Percentiles rank a stretch among this genome's conserved stretches.
phyloP scores from a whole-genome alignment of 1,284 basidiomycete genomes.

The Paramarasmius palmivorus region DNA sequence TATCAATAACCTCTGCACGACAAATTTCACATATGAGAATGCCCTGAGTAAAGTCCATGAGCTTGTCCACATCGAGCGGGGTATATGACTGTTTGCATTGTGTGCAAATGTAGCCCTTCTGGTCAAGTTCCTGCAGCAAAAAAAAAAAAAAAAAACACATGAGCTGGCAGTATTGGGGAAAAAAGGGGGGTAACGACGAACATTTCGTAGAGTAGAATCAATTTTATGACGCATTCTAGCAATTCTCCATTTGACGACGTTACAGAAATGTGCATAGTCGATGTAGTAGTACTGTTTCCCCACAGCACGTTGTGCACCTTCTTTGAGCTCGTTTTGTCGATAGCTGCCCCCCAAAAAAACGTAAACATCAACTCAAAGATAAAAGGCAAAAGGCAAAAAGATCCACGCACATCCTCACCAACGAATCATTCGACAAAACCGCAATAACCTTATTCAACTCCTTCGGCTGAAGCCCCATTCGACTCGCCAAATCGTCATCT shows the following conservation, averaged over 20 bases:
- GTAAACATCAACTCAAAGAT: too few relatives aligned
- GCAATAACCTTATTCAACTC: constrained; percentile 93
- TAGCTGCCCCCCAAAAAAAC: constrained; percentile 66
- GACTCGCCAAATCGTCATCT: constrained; percentile 88
- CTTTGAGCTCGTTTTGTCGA: constrained; percentile 84
- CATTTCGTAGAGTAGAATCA: constrained; percentile 85
- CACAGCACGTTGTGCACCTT: constrained; percentile 78
- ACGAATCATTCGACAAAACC: constrained; percentile 80
- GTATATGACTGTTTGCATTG: constrained; percentile 86
- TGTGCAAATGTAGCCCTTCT: constrained; percentile 95
- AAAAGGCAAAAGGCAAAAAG: background rate
- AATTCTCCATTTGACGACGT: constrained; percentile 97
- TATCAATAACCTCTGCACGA: constrained; percentile 82
- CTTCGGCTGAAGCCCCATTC: constrained; percentile 88
- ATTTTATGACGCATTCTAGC: constrained; percentile 93
- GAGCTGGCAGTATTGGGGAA: too few relatives aligned
- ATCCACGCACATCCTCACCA: constrained; percentile 70
- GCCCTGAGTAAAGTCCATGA: constrained; percentile 69
- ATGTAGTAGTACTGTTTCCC: constrained; percentile 94
- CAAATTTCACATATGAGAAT: constrained; percentile 80
- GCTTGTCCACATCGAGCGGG: constrained; percentile 82
- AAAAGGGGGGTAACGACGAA: constrained; percentile 39
- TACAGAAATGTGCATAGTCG: constrained; percentile 93
- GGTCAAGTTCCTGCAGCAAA: constrained; percentile 84
- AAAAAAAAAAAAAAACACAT: constrained; percentile 12